Conservation (phyloP, 352 stramenopile genomes). For the Phytopythium cucurbitacearum region DNA sequence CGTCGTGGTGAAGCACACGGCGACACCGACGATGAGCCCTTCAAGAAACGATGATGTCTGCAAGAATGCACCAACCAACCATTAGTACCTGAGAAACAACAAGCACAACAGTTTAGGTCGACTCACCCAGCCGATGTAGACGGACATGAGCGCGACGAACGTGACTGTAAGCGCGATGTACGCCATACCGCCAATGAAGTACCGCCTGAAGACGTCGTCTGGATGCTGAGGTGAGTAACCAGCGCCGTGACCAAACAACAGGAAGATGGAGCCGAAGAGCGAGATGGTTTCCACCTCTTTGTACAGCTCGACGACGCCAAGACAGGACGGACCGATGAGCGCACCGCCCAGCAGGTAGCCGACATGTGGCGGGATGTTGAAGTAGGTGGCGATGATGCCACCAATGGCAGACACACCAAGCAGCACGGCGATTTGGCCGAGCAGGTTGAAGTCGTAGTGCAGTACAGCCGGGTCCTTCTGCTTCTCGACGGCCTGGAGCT, state of each 20-base stretch:
- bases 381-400: conserved; percentile 85
- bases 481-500: conserved; percentile 75
- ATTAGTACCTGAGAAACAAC: not conserved
- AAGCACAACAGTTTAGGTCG: not conserved
- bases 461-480: conserved; percentile 79
- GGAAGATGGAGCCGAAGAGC: conserved; percentile 92
- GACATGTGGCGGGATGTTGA: conserved; percentile 87
- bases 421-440: conserved; percentile 81
- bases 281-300: conserved; percentile 92
- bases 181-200: conserved; percentile 64
- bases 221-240: conserved; percentile 64
- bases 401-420: conserved; percentile 83
- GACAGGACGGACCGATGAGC: conserved; percentile 86
- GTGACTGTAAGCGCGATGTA: conserved; percentile 72
- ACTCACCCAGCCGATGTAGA: conserved; percentile 70
- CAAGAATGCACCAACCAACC: not conserved
- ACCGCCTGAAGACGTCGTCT: conserved; percentile 65
- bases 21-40: conserved; percentile 71
- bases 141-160: conserved; percentile 61
- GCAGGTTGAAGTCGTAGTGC: conserved; percentile 83
- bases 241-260: conserved; percentile 89
- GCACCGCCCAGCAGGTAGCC: conserved; percentile 90
- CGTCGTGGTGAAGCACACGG: conserved; percentile 81
- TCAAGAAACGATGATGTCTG: conserved; percentile 68
- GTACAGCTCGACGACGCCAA: conserved; percentile 83